Evolutionary conservation across 2,329 filamentous ascomycete genomes (phyloP).

Genomic region (Sarocladium kiliense): DNA sequence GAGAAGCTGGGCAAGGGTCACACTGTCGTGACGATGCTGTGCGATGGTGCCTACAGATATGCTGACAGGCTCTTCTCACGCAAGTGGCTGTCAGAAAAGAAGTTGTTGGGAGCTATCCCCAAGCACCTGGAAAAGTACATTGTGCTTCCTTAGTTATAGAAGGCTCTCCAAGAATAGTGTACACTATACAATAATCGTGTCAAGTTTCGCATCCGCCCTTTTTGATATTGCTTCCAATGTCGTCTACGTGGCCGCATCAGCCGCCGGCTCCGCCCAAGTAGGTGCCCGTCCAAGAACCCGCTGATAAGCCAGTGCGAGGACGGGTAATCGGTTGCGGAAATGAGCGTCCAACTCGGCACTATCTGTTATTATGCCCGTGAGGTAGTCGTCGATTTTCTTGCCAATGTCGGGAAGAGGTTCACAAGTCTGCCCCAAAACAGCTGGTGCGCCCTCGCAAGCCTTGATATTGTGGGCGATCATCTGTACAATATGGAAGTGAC

Average conservation of each 20-base stretch:
- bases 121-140: slow-evolving; percentile 89
- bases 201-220: neutral
- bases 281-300: slow-evolving; percentile 22
- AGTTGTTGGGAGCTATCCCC: slow-evolving; percentile 74
- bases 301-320: slow-evolving; percentile 17
- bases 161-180: slow-evolving; percentile 15
- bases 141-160: slow-evolving; percentile 62
- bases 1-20: slow-evolving; percentile 83
- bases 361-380: neutral
- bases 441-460: slow-evolving; percentile 33
- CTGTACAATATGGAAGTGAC: neutral
- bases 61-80: slow-evolving; percentile 88
- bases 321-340: neutral
- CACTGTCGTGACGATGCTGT: slow-evolving; percentile 89
- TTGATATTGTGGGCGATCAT: slow-evolving; percentile 25
- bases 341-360: neutral
- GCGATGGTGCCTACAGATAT: slow-evolving; percentile 96
- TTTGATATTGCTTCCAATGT: neutral
- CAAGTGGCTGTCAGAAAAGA: slow-evolving; percentile 87
- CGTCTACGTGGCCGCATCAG: neutral
- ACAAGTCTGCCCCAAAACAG: neutral
- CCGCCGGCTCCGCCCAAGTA: slow-evolving; percentile 16
- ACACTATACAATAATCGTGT: slow-evolving; percentile 16
- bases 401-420: neutral
- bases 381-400: neutral